A percentile compares a stretch with the other conserved stretches of the same genome.
Conservation (phyloP, 805 yeast genomes). For the Dipodascus geniculatus region DNA sequence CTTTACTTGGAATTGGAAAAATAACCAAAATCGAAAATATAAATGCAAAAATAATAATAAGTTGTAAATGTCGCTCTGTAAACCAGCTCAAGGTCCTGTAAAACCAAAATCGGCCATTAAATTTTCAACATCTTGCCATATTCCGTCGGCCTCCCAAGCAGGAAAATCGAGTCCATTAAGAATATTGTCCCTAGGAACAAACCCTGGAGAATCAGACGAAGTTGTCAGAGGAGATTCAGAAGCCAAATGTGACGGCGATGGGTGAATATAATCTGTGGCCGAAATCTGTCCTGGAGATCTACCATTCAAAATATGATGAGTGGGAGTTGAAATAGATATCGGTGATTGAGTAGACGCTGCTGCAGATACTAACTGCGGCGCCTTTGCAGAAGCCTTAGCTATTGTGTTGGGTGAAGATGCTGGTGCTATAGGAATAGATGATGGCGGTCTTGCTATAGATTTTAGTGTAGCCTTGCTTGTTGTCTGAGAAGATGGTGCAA, state of each 20-base stretch:
- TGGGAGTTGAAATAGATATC: not conserved
- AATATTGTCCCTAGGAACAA: not conserved
- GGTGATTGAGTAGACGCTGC: not conserved
- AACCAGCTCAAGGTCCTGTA: not conserved
- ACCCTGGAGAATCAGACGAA: not conserved
- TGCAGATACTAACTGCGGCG: not conserved
- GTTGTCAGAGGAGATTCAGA: not conserved
- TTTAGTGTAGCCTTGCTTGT: not conserved
- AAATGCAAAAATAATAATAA: not conserved
- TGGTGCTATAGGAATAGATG: not conserved
- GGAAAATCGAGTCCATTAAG: not conserved
- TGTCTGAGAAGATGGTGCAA: not conserved
- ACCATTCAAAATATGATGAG: not conserved
- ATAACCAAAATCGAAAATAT: no score
- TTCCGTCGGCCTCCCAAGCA: not conserved
- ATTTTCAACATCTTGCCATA: not conserved
- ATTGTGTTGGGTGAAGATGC: not conserved
- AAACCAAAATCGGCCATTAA: not conserved
- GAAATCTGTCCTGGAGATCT: not conserved
- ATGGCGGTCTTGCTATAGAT: constrained; percentile 1
- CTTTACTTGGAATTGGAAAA: no score
- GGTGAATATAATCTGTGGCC: not conserved
- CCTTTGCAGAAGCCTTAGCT: not conserved
- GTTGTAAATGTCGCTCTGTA: not conserved
- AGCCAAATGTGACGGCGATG: not conserved